Conservation (phyloP, 2,329 filamentous ascomycete species). For the Aspergillus tanneri region DNA sequence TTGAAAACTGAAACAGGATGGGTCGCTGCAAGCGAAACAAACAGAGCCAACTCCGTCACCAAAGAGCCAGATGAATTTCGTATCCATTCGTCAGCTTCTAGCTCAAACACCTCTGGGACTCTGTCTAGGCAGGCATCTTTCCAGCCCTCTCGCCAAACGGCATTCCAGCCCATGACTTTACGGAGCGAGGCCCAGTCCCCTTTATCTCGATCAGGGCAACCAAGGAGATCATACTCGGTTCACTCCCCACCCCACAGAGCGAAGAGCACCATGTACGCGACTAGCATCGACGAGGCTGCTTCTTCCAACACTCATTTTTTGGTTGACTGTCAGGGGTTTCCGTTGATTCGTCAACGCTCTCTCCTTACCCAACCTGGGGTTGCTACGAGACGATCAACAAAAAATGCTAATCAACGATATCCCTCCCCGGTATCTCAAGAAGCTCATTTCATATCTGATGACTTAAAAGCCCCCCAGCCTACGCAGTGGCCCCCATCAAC, state of each 20-base stretch:
- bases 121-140: constrained; percentile 21
- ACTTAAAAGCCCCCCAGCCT: constrained; percentile 6
- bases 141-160: constrained; percentile 19
- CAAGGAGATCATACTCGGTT: constrained; percentile 31
- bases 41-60: constrained; percentile 5
- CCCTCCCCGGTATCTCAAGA: constrained; percentile 28
- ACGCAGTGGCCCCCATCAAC: constrained; percentile 22
- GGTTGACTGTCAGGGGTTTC: constrained; percentile 34
- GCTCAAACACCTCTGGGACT: constrained; percentile 11
- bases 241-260: constrained; percentile 28
- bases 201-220: constrained; percentile 15
- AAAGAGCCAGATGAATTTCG: constrained; percentile 11
- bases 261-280: constrained; percentile 26
- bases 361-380: constrained; percentile 37
- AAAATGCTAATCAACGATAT: constrained; percentile 20
- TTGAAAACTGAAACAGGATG: constrained; percentile 13
- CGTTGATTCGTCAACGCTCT: constrained; percentile 39
- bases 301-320: constrained; percentile 36
- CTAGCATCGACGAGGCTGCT: constrained; percentile 26
- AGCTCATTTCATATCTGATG: constrained; percentile 13
- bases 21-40: constrained; percentile 1
- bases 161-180: constrained; percentile 24
- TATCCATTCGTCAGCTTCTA: constrained; percentile 10
- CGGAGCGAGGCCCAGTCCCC: constrained; percentile 16
- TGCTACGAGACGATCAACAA: constrained; percentile 36